A percentile compares a stretch with the other conserved stretches of the same genome.
Conservation (phyloP, 768 basidiomycete species). For the Xerocomellus amylosporus region DNA sequence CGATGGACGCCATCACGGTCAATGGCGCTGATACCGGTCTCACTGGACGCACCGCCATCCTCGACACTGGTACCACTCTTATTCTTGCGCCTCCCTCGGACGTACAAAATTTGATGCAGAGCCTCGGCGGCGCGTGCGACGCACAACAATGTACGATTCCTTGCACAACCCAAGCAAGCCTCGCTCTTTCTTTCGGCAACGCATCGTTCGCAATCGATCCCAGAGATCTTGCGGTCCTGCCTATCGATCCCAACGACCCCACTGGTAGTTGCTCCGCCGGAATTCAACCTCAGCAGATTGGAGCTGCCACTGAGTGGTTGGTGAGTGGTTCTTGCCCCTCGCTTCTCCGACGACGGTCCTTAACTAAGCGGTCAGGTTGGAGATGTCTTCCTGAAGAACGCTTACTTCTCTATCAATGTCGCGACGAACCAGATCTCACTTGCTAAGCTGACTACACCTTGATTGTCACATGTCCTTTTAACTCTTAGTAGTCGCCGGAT, state of each 20-base stretch:
- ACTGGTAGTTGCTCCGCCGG: slow-evolving; percentile 68
- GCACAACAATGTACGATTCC: slow-evolving; percentile 59
- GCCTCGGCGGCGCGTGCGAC: slow-evolving; percentile 54
- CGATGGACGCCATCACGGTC: slow-evolving; percentile 55
- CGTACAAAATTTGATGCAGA: slow-evolving; percentile 53
- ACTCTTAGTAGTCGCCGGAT: slow-evolving; percentile 6
- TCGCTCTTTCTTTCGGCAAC: slow-evolving; percentile 61
- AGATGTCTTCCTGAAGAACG: slow-evolving; percentile 77
- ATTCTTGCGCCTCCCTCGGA: slow-evolving; percentile 45
- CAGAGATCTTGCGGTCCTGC: slow-evolving; percentile 59
- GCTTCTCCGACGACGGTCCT: neutral
- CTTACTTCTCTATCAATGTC: slow-evolving; percentile 65
- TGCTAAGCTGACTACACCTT: slow-evolving; percentile 46
- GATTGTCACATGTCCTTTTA: neutral
- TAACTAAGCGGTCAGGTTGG: slow-evolving; percentile 40
- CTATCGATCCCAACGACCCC: slow-evolving; percentile 48
- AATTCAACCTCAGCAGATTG: slow-evolving; percentile 61
- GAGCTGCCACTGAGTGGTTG: slow-evolving; percentile 62
- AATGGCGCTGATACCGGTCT: slow-evolving; percentile 54
- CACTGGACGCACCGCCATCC: slow-evolving; percentile 65
- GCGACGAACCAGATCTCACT: slow-evolving; percentile 56
- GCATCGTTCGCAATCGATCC: slow-evolving; percentile 60
- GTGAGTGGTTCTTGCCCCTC: slow-evolving; percentile 38
- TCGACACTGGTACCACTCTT: slow-evolving; percentile 50
- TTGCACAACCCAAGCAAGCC: slow-evolving; percentile 52